Evolutionary conservation across 164 flowering plant genomes (phyloP), one percentile per base, ranked within the genome.

Genomic region (Protea cynaroides): DNA sequence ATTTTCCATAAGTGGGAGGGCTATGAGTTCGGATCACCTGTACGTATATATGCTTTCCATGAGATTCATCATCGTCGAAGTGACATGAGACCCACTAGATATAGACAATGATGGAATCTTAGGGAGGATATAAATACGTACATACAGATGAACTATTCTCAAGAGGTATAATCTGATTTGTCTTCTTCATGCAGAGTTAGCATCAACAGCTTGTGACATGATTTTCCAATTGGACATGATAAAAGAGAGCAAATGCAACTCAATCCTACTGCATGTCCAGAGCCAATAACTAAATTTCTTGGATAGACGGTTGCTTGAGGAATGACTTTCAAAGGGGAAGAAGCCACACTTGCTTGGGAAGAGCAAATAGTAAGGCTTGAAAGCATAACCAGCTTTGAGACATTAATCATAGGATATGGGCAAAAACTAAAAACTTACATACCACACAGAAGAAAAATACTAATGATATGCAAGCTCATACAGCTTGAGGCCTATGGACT

Each of bases 311-410:
- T n/a, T 2, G 49, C 17, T 8, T 11, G 49, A 44, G 49, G 49
- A n/a, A n/a, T n/a, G n/a, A 40, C 4, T 40, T 6, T 88, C 88
- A 65, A 86, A 88, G 2, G 91, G 83, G 18, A 86, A 76, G 61
- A 88, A 74, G 34, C 80, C 85, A 65, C 85, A 84, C 67, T 77
- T 84, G 22, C 76, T 89, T 89, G 72, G 83, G 84, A 63, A 89
- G 75, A 29, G 92, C 88, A 61, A 89, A 87, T 66, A 85, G 90
- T 72, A 89, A 73, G 51, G 92, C 87, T 92, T 89, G 72, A 69
- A 8, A 61, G 64, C 18, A 56, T 25, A n/a, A n/a, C 55, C 58
- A 50, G 11, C 13, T 14, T 50, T 38, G 4, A 72, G 50, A 52
- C 17, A 13, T 66, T 10, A 38, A 63, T 25, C 22, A 63, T 46